These are phyloP conservation scores for Botrytis tulipae DNA, from an alignment of 2,329 filamentous ascomycete genomes.

Conservation along the genomic window DNA sequence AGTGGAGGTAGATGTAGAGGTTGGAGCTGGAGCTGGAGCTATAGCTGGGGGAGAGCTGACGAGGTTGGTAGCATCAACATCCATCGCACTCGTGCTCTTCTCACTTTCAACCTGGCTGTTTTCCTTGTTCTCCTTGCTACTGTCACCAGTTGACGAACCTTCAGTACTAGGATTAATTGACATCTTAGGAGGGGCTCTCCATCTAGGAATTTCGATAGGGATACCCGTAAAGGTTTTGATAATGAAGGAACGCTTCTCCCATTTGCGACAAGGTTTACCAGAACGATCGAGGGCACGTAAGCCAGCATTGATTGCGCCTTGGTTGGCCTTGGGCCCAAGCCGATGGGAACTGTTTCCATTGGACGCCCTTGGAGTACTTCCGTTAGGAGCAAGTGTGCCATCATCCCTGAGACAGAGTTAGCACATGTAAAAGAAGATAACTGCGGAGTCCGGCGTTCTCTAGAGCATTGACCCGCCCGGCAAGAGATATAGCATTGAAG, in stretches of 20 bases:
- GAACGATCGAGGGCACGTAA: conserved; percentile 90
- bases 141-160: conserved; percentile 48
- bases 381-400: conserved; percentile 58
- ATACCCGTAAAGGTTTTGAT: conserved; percentile 93
- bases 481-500: background rate
- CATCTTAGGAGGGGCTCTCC: conserved; percentile 69
- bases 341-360: conserved; percentile 58
- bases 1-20: conserved; percentile 21
- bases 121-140: conserved; percentile 64
- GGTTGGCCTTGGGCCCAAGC: conserved; percentile 93
- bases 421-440: conserved; percentile 25
- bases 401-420: conserved; percentile 54
- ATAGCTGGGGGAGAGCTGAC: conserved; percentile 50
- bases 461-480: background rate
- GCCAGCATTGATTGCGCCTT: conserved; percentile 94
- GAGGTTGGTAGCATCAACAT: conserved; percentile 51
- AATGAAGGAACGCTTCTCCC: conserved; percentile 77
- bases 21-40: conserved; percentile 37
- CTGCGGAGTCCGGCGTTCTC: background rate
- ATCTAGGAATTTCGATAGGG: conserved; percentile 76
- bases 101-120: conserved; percentile 55
- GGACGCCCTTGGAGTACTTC: conserved; percentile 43
- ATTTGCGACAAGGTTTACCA: conserved; percentile 88
- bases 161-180: conserved; percentile 47
- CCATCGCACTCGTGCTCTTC: conserved; percentile 57